A percentile compares a stretch with the other conserved stretches of the same genome.
Evolutionary conservation across 345 rosid genomes (phyloP).

Genomic region (Lumnitzera racemosa): DNA sequence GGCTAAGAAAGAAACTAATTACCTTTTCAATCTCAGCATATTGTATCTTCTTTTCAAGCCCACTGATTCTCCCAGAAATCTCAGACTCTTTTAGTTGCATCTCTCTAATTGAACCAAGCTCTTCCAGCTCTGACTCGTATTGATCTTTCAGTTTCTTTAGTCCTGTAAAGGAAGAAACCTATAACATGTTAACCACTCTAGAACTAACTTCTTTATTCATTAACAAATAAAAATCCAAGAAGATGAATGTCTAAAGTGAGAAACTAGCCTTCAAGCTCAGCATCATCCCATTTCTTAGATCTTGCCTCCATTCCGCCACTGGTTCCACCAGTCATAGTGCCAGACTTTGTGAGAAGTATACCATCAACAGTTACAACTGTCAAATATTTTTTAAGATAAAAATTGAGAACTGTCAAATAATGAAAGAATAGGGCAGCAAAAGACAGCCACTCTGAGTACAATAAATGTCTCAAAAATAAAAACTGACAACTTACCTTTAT

Average conservation of each 20-base stretch:
- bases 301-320: constrained; percentile 99
- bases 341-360: constrained; percentile 82
- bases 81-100: constrained; percentile 93
- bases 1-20: constrained; percentile 7
- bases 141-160: constrained; percentile 72
- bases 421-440: neutral
- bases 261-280: constrained; percentile 71
- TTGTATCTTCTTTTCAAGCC: constrained; percentile 92
- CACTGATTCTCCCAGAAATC: constrained; percentile 86
- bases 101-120: constrained; percentile 90
- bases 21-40: constrained; percentile 98
- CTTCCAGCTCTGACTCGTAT: constrained; percentile 66
- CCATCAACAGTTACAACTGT: constrained; percentile 98
- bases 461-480: constrained; percentile 2
- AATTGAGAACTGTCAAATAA: neutral
- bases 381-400: constrained; percentile 5
- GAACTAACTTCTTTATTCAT: neutral
- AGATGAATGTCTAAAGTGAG: constrained; percentile 3
- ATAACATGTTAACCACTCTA: neutral
- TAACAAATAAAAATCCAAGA: neutral
- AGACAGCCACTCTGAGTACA: neutral
- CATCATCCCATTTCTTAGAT: constrained; percentile 96
- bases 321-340: constrained; percentile 99
- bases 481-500: constrained; percentile 49
- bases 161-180: constrained; percentile 34